Evolutionary conservation across 2,329 filamentous ascomycete species (phyloP).

Genomic region (Hortaea sp.): DNA sequence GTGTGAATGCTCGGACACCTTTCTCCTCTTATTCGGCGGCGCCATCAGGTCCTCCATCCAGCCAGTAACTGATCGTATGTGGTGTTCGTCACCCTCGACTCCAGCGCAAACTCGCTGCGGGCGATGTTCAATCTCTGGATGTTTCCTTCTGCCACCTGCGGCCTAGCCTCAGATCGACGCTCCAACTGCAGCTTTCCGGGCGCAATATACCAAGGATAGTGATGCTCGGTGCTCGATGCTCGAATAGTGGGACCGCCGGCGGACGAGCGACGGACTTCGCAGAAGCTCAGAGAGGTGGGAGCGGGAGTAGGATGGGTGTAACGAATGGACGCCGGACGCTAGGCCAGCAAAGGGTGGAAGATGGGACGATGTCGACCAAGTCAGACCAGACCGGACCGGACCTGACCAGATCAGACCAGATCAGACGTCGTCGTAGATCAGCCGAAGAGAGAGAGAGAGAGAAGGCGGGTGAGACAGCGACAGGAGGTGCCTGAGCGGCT

Average conservation of each 20-base stretch:
- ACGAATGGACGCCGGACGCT: constrained; percentile 22
- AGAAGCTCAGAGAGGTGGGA: constrained; percentile 12
- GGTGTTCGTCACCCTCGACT: background rate
- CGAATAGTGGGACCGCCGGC: background rate
- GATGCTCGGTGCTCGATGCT: background rate
- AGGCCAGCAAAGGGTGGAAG: constrained; percentile 13
- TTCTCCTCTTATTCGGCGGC: constrained; percentile 20
- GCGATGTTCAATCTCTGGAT: background rate
- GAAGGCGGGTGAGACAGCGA: too few species aligned
- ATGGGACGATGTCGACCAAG: background rate
- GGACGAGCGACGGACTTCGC: constrained; percentile 15
- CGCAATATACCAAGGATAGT: background rate
- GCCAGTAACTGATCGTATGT: background rate
- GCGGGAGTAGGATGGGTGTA: constrained; percentile 3
- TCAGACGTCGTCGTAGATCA: too few species aligned
- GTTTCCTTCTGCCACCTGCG: constrained; percentile 1
- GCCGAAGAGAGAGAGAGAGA: too few species aligned
- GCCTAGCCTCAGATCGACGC: background rate
- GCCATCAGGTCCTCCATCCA: constrained; percentile 19
- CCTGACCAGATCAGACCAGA: too few species aligned
- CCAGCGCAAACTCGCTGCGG: background rate
- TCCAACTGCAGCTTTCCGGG: background rate
- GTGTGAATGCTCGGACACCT: constrained; percentile 8
- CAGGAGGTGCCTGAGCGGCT: too few species aligned
- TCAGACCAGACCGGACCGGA: too few species aligned